Conservation (phyloP, 2,329 filamentous ascomycete genomes). For the Aspergillus ustus region DNA sequence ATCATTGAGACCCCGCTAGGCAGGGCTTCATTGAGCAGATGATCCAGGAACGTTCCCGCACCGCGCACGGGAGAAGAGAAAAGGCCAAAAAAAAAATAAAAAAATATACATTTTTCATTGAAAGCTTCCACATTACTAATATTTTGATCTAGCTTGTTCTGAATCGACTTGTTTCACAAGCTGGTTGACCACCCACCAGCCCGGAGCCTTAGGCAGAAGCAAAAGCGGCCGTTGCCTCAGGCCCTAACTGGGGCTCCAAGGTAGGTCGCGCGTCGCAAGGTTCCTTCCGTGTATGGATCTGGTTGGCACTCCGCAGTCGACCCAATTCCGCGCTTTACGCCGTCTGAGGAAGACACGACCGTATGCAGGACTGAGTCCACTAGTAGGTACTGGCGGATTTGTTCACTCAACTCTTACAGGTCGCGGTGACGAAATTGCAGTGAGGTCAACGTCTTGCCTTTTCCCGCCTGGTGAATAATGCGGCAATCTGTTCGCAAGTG, state of each 20-base stretch:
- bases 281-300: not conserved
- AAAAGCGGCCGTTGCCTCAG: not conserved
- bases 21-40: constrained; percentile 7
- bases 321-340: not conserved
- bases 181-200: not conserved
- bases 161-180: not conserved
- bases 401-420: not conserved
- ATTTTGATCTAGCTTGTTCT: not conserved
- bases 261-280: no score
- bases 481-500: not conserved
- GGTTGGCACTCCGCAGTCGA: not conserved
- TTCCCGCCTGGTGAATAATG: not conserved
- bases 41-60: constrained; percentile 28
- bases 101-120: not conserved
- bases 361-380: not conserved
- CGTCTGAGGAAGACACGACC: not conserved
- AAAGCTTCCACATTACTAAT: not conserved
- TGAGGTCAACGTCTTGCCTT: not conserved
- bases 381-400: not conserved
- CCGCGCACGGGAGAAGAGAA: constrained; percentile 13
- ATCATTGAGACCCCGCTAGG: constrained; percentile 5
- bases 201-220: not conserved
- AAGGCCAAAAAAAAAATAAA: constrained; percentile 1
- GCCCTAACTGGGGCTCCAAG: not conserved
- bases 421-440: not conserved